These are phyloP conservation scores for Arxiozyma slooffiae DNA, from an alignment of 1,139 yeast genomes.

Conservation along the genomic window DNA sequence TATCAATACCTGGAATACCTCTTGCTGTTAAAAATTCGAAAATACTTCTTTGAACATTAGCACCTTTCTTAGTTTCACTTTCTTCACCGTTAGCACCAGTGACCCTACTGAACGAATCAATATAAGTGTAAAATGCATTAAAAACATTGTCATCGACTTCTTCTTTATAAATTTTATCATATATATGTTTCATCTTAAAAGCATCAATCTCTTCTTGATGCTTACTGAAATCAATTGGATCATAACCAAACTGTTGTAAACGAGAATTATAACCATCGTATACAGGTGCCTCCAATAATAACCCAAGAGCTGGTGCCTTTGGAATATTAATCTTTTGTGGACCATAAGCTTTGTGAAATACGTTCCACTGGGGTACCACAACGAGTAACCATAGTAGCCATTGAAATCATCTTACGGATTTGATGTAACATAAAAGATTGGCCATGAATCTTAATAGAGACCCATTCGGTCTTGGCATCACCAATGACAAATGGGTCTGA, in stretches of 20 bases:
- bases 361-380: slow-evolving; percentile 74
- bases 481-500: slow-evolving; percentile 90
- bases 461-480: slow-evolving; percentile 93
- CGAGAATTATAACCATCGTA: slow-evolving; percentile 74
- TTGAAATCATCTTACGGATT: slow-evolving; percentile 94
- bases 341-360: slow-evolving; percentile 69
- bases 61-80: slow-evolving; percentile 19
- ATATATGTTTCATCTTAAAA: slow-evolving; percentile 80
- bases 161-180: slow-evolving; percentile 84
- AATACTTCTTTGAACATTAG: slow-evolving; percentile 35
- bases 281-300: slow-evolving; percentile 82
- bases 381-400: slow-evolving; percentile 80
- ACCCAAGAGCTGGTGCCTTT: slow-evolving; percentile 93
- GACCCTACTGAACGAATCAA: slow-evolving; percentile 55
- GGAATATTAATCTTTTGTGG: slow-evolving; percentile 77
- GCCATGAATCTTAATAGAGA: slow-evolving; percentile 91
- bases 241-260: slow-evolving; percentile 70
- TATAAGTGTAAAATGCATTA: slow-evolving; percentile 79
- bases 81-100: slow-evolving; percentile 28
- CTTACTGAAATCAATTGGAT: slow-evolving; percentile 58
- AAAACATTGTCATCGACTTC: slow-evolving; percentile 81
- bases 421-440: slow-evolving; percentile 98
- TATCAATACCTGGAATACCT: slow-evolving; percentile 35
- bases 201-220: slow-evolving; percentile 65
- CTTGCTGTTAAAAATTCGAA: slow-evolving; percentile 70